Base-by-base conservation (phyloP, 2,329 filamentous ascomycete genomes). In the Aureobasidium mangrovei region DNA sequence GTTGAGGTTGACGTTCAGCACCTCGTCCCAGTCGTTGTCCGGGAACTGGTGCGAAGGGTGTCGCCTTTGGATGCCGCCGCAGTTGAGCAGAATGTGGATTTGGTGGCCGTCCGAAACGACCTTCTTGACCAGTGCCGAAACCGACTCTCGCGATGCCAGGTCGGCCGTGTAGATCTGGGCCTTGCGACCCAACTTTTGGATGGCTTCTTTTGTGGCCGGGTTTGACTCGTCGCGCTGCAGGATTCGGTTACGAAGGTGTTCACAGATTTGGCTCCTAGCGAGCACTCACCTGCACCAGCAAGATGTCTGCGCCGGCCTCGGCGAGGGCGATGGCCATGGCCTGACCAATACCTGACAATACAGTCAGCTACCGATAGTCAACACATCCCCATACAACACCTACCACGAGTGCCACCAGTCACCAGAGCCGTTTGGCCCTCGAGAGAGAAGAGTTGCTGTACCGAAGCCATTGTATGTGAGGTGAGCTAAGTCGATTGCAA, bases 1-100 rank as follows among this genome's bases (percentile, higher is more conserved):
- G 64, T 80, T 86, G 43, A 95, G 81, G 72, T 96, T 96, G 47
- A 95, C 85, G 74, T 95, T 87, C 40, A 95, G 74, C 31, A 95
- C 86, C 63, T 85, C 81, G 64, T 85, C 79, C 79, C 88, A 94
- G 72, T 93, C 87, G 42, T 74, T 71, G 65, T 86, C 81, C 0
- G 88, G 88, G 65, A 95, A 95, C 56, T 78, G 69, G 62, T 89
- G 81, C 41, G 84, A 82, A 0, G 86, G 81, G 68, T 93, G 86
- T 10, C 89, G 78, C 58, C 83, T 78, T 70, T 95, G 90, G 65
- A 95, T 91, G 28, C 90, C 90, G 18, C 86, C 90, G 71, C 87
- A 91, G 73, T 91, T 95, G 62, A 95, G 73, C 6, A 95, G 79
- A 64, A 94, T 87, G 65, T 87, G 79, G 59, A 94, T 81, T 65